Conservation (phyloP, 2,329 filamentous ascomycete genomes). For the Fusarium algeriense region DNA sequence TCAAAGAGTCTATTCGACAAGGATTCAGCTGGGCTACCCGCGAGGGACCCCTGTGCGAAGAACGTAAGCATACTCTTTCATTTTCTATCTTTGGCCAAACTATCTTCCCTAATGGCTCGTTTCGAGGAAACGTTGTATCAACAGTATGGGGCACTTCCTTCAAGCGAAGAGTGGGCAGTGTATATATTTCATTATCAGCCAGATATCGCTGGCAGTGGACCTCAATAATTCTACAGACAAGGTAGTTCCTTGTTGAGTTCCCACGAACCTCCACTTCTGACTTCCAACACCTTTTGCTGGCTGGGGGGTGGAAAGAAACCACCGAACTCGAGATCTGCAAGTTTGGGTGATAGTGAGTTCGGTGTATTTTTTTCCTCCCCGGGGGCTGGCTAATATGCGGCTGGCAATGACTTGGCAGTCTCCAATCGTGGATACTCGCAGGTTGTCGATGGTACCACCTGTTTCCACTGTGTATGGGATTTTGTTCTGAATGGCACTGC, state of each 20-base stretch:
- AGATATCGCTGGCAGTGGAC: constrained; percentile 36
- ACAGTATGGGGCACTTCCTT: constrained; percentile 16
- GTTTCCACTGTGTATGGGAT: constrained; percentile 29
- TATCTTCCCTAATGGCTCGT: constrained; percentile 14
- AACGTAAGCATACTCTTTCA: constrained; percentile 73
- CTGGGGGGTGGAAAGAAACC: neutral
- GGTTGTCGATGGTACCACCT: constrained; percentile 38
- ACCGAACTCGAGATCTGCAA: too few species aligned
- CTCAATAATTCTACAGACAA: constrained; percentile 27
- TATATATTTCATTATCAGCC: constrained; percentile 19
- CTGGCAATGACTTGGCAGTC: constrained; percentile 30
- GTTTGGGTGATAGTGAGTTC: too few species aligned
- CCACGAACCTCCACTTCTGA: constrained; percentile 32
- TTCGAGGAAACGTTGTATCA: constrained; percentile 11
- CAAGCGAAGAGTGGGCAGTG: constrained; percentile 38
- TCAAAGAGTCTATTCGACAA: constrained; percentile 92
- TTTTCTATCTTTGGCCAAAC: constrained; percentile 5
- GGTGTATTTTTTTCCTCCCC: too few species aligned
- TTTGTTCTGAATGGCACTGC: constrained; percentile 10
- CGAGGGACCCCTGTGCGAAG: constrained; percentile 97
- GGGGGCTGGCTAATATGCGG: constrained; percentile 13
- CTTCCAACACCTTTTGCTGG: constrained; percentile 34
- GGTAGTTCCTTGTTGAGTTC: constrained; percentile 40
- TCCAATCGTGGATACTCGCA: constrained; percentile 25
- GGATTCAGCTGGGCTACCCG: constrained; percentile 97